phyloP scores from a whole-genome alignment of 208 protist genomes.

The Wallacemonas sp. region DNA sequence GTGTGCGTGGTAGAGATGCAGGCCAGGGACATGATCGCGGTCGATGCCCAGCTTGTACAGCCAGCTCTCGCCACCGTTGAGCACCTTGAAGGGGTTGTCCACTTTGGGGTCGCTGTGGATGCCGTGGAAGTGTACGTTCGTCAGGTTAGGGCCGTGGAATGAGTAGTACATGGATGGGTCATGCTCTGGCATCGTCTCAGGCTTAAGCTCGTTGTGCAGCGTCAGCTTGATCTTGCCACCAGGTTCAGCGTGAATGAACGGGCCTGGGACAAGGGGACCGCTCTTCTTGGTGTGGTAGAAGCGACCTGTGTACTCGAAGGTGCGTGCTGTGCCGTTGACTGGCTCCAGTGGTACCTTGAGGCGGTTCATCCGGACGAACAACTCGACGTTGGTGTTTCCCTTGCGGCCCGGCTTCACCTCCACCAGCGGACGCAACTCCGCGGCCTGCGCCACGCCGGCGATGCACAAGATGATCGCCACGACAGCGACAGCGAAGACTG shows the following conservation, averaged over 20 bases:
- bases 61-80: conserved; percentile 36
- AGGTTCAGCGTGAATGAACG: conserved; percentile 56
- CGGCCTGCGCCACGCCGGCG: conserved; percentile 1
- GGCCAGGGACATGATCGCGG: conserved; percentile 68
- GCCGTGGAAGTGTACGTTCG: conserved; percentile 86
- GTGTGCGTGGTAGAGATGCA: conserved; percentile 90
- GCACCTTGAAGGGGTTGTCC: conserved; percentile 69
- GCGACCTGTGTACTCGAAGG: conserved; percentile 73
- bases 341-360: conserved; percentile 55
- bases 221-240: conserved; percentile 69
- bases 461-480: conserved; percentile 14
- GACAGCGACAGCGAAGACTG: conserved; percentile 5
- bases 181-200: conserved; percentile 23
- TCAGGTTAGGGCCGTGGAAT: conserved; percentile 74
- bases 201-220: conserved; percentile 59
- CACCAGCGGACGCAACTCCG: conserved; percentile 20
- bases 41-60: conserved; percentile 74
- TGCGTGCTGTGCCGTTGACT: background rate
- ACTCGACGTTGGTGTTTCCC: conserved; percentile 49
- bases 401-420: conserved; percentile 36
- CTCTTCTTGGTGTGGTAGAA: conserved; percentile 49
- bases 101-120: conserved; percentile 70
- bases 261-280: conserved; percentile 58
- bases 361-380: conserved; percentile 36
- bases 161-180: conserved; percentile 42